Conservation (phyloP, 257 asterid genomes). For the Salvia miltiorrhiza region DNA sequence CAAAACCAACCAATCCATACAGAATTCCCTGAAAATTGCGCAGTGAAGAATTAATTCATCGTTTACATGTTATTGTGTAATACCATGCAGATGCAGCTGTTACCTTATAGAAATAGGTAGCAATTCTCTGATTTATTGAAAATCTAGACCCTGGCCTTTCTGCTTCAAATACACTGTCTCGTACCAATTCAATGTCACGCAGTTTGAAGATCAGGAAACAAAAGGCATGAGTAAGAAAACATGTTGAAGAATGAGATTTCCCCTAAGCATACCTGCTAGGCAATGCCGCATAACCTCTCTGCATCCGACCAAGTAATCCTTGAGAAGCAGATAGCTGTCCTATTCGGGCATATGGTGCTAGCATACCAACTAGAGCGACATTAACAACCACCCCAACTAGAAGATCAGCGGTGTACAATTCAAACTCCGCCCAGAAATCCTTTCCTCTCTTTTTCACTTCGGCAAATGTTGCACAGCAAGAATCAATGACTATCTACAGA, state of each 20-base stretch:
- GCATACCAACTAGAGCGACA: slow-evolving; percentile 94
- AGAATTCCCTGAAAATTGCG: slow-evolving; percentile 66
- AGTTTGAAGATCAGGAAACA: background rate
- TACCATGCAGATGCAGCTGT: slow-evolving; percentile 5
- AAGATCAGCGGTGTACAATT: slow-evolving; percentile 87
- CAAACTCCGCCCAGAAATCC: slow-evolving; percentile 97
- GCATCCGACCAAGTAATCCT: slow-evolving; percentile 61
- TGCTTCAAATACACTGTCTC: slow-evolving; percentile 88
- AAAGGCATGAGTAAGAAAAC: background rate
- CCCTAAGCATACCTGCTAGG: slow-evolving; percentile 75
- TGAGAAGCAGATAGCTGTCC: slow-evolving; percentile 65
- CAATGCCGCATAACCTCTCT: slow-evolving; percentile 76
- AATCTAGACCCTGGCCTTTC: slow-evolving; percentile 84
- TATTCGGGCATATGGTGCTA: slow-evolving; percentile 94
- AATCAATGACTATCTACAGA: slow-evolving; percentile 83
- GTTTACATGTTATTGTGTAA: background rate
- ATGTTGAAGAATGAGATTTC: background rate
- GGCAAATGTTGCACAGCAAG: slow-evolving; percentile 95
- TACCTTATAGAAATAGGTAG: slow-evolving; percentile 87
- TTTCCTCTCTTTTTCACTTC: slow-evolving; percentile 96
- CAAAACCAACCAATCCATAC: slow-evolving; percentile 92
- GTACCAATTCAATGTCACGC: slow-evolving; percentile 13
- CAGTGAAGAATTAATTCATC: background rate
- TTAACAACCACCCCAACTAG: slow-evolving; percentile 91
- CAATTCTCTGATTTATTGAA: slow-evolving; percentile 76